A percentile compares a stretch with the other conserved stretches of the same genome.
phyloP scores from a whole-genome alignment of 768 basidiomycete species.

The Dioszegia aurantiaca region DNA sequence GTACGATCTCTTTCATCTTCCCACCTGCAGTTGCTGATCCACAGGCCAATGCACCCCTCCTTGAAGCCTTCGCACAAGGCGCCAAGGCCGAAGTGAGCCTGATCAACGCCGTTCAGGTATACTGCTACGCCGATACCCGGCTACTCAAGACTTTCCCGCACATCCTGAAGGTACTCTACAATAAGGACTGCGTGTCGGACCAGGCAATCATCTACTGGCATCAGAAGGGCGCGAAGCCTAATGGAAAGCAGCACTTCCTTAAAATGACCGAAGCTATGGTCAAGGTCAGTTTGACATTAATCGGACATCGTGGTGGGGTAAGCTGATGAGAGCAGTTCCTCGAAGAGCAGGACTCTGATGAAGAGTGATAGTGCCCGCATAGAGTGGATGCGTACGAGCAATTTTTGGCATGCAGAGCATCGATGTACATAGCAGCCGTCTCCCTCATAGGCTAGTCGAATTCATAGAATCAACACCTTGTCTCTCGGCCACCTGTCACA shows the following conservation, averaged over 20 bases:
- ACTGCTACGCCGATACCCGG: conserved; percentile 94
- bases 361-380: conserved; percentile 63
- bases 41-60: conserved; percentile 75
- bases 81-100: conserved; percentile 89
- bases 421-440: too few relatives aligned
- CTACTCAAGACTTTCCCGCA: conserved; percentile 93
- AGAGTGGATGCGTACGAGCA: too few relatives aligned
- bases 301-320: neutral
- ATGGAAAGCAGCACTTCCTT: conserved; percentile 92
- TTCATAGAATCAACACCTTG: too few relatives aligned
- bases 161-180: conserved; percentile 93
- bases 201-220: conserved; percentile 98
- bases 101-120: conserved; percentile 90
- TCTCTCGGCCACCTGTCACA: too few relatives aligned
- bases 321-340: conserved; percentile 12
- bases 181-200: conserved; percentile 90
- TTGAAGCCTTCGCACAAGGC: conserved; percentile 84
- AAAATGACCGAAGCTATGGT: conserved; percentile 82
- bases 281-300: conserved; percentile 59
- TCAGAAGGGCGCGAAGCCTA: conserved; percentile 92
- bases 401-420: too few relatives aligned
- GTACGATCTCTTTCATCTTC: conserved; percentile 59
- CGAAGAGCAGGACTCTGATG: conserved; percentile 63
- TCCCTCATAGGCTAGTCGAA: too few relatives aligned
- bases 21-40: conserved; percentile 8